These are phyloP conservation scores for Boletellus emodensis DNA, from an alignment of 768 basidiomycete species.

Conservation along the genomic window DNA sequence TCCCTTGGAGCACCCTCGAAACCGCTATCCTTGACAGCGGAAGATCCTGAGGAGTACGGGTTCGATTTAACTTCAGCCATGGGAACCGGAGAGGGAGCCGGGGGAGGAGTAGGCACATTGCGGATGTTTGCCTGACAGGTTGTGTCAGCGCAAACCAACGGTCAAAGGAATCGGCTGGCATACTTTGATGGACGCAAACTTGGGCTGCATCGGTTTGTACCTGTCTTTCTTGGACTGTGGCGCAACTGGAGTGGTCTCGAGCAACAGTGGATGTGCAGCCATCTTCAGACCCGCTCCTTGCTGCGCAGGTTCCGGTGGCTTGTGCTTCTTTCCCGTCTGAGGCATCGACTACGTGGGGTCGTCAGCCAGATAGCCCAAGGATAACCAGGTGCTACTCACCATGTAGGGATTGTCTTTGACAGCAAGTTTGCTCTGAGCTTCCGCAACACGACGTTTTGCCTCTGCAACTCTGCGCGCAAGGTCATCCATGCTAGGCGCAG, in stretches of 20 bases:
- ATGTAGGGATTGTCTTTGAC: constrained; percentile 86
- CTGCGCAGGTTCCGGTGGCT: constrained; percentile 58
- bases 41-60: constrained; percentile 64
- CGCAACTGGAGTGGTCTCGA: constrained; percentile 53
- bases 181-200: constrained; percentile 93
- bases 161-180: constrained; percentile 9
- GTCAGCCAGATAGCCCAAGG: neutral
- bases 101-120: constrained; percentile 63
- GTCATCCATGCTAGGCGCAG: constrained; percentile 52
- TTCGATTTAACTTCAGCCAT: constrained; percentile 51
- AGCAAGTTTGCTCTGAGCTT: constrained; percentile 72
- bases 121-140: constrained; percentile 65
- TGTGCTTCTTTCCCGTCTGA: constrained; percentile 50
- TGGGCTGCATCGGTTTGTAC: constrained; percentile 98
- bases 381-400: constrained; percentile 40
- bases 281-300: constrained; percentile 85
- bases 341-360: constrained; percentile 43
- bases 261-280: constrained; percentile 83
- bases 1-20: constrained; percentile 76
- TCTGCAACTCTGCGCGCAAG: constrained; percentile 73
- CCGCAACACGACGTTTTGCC: constrained; percentile 79
- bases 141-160: neutral
- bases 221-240: constrained; percentile 82
- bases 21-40: constrained; percentile 51
- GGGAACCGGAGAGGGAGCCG: constrained; percentile 35